Evolutionary conservation across 805 yeast genomes (phyloP), one percentile per base, ranked within the genome.

Genomic region (Candida qinlingensis): DNA sequence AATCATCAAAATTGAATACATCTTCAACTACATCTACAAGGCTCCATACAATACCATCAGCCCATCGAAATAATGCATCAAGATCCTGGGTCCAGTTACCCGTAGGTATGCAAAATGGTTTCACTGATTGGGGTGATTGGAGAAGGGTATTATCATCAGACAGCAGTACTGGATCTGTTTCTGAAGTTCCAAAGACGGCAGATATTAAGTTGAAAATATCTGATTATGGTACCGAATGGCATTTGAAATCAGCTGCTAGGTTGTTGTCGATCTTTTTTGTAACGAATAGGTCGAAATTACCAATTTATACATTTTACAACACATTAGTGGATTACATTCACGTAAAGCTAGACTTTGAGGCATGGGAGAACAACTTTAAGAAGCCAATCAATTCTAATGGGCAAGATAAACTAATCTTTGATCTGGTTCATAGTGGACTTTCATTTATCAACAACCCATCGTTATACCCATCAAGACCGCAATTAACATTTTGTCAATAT

Each of bases 141-240:
- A 34, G 35, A 36, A 33, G 42, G n/a, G 41, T 30, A 1, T 19
- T 46, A n/a, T 39, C 45, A 13, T 25, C 27, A 4, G 36, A 37
- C 11, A 37, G 36, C 19, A 30, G 40, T 27, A 19, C 36, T 30
- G 27, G 38, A 3, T 28, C 45, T 28, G 4, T 33, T 6, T 10
- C 41, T 8, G 37, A 45, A 27, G 46, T 41, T 5, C 31, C 38
- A 9, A 51, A 43, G 12, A 41, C 39, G 4, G n/a, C 55, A 11
- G 61, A 56, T 19, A 56, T 66, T 35, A 71, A 60, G 54, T 60
- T 82, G 10, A 71, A 68, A 46, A 62, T 81, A 5, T 76, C 76
- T 38, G 81, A 79, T 55, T 91, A 91, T 63, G 83, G 87, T 0
- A 75, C 77, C 51, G 90, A 87, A 59, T 92, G 97, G 96, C 90